A percentile compares a stretch with the other conserved stretches of the same genome.
These are phyloP conservation scores for Nicotiana undulata DNA, from an alignment of 257 asterid genomes.

Conservation along the genomic window DNA sequence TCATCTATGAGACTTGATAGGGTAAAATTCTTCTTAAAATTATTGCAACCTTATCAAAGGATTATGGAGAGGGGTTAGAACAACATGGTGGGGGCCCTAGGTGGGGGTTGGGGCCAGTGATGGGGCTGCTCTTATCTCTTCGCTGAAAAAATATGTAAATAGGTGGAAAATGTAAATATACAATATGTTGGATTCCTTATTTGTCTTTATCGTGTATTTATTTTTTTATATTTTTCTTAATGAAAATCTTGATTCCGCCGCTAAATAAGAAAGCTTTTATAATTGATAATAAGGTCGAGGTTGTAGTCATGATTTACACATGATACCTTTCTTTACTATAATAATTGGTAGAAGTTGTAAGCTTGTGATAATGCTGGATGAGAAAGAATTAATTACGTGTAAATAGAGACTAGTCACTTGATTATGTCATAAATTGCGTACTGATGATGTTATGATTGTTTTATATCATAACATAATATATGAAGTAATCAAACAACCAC, in stretches of 20 bases:
- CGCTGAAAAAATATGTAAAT: too few species aligned
- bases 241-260: too few species aligned
- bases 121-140: too few species aligned
- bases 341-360: background rate
- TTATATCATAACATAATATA: background rate
- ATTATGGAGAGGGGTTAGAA: background rate
- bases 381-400: background rate
- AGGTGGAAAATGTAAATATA: too few species aligned
- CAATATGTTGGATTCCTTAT: too few species aligned
- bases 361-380: background rate
- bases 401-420: background rate
- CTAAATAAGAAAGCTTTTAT: too few species aligned
- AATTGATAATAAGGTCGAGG: background rate
- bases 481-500: background rate
- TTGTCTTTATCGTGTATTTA: too few species aligned
- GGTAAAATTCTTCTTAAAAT: background rate
- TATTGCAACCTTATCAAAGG: background rate
- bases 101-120: too few species aligned
- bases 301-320: background rate
- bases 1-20: background rate
- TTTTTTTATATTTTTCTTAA: too few species aligned
- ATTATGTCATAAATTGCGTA: background rate
- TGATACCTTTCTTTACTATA: background rate
- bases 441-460: background rate
- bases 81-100: background rate